phyloP scores from a whole-genome alignment of 495 filamentous ascomycete species.

The Aspergillus indologenus region DNA sequence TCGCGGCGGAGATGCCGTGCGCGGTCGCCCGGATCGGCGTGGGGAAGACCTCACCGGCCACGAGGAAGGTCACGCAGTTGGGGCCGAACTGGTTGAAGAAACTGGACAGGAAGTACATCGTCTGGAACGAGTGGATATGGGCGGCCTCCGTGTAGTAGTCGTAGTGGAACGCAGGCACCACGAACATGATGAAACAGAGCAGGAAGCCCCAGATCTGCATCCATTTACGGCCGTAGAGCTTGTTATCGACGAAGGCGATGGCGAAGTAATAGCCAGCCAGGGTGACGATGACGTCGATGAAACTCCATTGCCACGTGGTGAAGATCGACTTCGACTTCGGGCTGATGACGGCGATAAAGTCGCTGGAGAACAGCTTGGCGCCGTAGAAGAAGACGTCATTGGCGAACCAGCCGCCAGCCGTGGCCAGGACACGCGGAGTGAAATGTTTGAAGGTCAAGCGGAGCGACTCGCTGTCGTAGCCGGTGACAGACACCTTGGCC shows the following conservation, averaged over 20 bases:
- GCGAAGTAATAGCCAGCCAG: constrained; percentile 80
- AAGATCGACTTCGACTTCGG: constrained; percentile 61
- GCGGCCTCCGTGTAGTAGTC: constrained; percentile 64
- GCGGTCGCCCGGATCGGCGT: constrained; percentile 86
- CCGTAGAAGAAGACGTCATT: constrained; percentile 98
- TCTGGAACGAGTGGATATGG: constrained; percentile 76
- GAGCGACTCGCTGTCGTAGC: constrained; percentile 79
- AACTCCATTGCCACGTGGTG: constrained; percentile 83
- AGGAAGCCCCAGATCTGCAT: constrained; percentile 92
- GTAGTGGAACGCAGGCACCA: constrained; percentile 80
- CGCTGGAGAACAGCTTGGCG: constrained; percentile 90
- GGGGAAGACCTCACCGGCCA: constrained; percentile 87
- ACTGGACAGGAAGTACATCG: constrained; percentile 86
- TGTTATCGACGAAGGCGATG: constrained; percentile 81
- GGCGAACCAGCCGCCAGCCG: constrained; percentile 79
- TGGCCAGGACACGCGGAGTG: constrained; percentile 75
- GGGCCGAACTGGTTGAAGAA: constrained; percentile 98
- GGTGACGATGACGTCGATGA: constrained; percentile 77
- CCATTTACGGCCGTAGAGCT: constrained; percentile 85
- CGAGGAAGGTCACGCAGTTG: constrained; percentile 88
- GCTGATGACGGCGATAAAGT: constrained; percentile 78
- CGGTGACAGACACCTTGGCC: constrained; percentile 62
- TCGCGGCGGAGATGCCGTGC: constrained; percentile 82
- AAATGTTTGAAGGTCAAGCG: constrained; percentile 73
- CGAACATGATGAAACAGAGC: constrained; percentile 79